Base-by-base conservation (phyloP, 1,139 yeast genomes). In the Spencermartinsiella ligniputridi region DNA sequence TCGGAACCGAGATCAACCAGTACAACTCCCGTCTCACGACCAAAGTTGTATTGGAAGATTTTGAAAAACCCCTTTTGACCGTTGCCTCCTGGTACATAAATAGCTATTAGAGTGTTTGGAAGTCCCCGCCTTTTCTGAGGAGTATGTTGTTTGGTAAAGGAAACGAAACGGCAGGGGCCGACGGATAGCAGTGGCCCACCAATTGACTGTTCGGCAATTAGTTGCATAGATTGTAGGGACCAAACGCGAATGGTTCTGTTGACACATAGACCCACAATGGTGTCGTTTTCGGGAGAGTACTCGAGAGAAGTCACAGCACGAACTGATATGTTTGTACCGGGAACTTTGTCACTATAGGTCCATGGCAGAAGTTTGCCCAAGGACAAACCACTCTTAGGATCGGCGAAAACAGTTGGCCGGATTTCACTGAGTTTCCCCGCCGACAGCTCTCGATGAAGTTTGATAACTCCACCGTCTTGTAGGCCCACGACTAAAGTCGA, bases 381-480 rank as follows among this genome's bases (percentile, higher is more conserved):
- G 5, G 32, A 27, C 12, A 27, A 15, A n/a, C 32, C 32, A n/a
- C n/a, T 27, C 15, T 27, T 9, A 15, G 32, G 32, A 27, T 27
- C 32, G 8, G 15, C 4, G 32, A 27, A 27, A 9, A 27, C 32
- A 4, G 32, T n/a, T 6, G 32, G 15, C 32, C 32, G 32, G 8
- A 27, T n/a, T n/a, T 27, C 32, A 8, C 32, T n/a, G 32, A 27
- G 32, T 15, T 27, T 27, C 15, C 32, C 32, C 8, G 32, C 8
- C 4, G 32, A 9, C 5, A n/a, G 20, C 4, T 39, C 53, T 57
- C 63, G 83, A 63, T 50, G 80, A 78, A 53, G 81, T 61, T 48
- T 83, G 57, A 15, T 85, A 82, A 45, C 41, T 2, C 54, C 40
- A 4, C 96, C 96, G 63, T 88, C 95, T 37, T 73, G 72, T 44